A percentile compares a stretch with the other conserved stretches of the same genome.
phyloP scores from a whole-genome alignment of 108 stramenopile genomes.

The Aurantiochytrium sp. region DNA sequence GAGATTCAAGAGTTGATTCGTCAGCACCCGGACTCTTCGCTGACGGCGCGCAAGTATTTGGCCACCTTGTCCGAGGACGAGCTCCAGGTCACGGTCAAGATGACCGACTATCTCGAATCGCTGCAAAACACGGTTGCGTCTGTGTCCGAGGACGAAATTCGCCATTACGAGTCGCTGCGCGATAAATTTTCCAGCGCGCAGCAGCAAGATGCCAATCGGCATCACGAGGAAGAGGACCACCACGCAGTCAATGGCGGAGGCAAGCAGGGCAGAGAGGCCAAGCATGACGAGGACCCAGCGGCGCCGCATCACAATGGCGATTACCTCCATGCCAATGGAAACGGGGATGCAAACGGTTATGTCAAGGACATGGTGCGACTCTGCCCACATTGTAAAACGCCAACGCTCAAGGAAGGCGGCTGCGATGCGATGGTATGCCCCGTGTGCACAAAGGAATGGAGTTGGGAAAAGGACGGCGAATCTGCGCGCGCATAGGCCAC shows the following conservation, averaged over 20 bases:
- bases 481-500: too few species aligned
- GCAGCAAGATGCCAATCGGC: background rate
- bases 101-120: background rate
- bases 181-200: background rate
- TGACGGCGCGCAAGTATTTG: background rate
- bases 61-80: background rate
- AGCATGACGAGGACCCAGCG: too few species aligned
- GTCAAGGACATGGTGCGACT: background rate
- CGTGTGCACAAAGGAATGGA: background rate
- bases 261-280: too few species aligned
- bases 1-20: background rate
- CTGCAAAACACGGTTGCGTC: background rate
- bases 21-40: background rate
- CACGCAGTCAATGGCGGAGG: background rate
- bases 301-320: background rate
- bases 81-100: constrained; percentile 5
- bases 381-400: background rate
- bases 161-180: background rate
- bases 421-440: background rate
- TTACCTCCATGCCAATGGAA: background rate
- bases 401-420: background rate
- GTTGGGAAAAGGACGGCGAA: background rate
- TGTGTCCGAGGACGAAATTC: constrained; percentile 12
- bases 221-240: background rate
- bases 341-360: background rate